These are phyloP conservation scores for Litsea cubeba DNA, from an alignment of 164 flowering plant species.

Conservation along the genomic window DNA sequence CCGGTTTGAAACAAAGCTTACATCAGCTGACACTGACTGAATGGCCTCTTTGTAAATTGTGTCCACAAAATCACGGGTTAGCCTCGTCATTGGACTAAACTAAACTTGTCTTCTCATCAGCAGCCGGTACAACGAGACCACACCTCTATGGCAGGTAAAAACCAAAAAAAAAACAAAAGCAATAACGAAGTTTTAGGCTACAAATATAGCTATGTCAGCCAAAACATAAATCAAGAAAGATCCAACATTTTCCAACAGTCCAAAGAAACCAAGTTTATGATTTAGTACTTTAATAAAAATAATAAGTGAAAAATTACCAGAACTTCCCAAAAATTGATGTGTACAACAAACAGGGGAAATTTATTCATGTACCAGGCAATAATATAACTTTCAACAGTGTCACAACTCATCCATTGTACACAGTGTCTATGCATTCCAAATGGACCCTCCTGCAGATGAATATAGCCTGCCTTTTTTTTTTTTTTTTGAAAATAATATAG, in stretches of 20 bases:
- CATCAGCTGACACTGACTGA: conserved; percentile 74
- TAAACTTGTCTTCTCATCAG: conserved; percentile 1
- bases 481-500: too few species aligned
- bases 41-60: conserved; percentile 43
- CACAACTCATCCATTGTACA: not conserved
- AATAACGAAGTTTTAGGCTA: not conserved
- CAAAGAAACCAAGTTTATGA: not conserved
- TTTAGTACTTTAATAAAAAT: too few species aligned
- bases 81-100: conserved; percentile 48
- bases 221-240: not conserved
- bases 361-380: not conserved
- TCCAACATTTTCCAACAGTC: not conserved
- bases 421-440: not conserved
- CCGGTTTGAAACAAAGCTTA: conserved; percentile 55
- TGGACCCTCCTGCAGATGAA: not conserved
- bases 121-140: not conserved
- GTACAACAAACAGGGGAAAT: not conserved
- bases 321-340: not conserved
- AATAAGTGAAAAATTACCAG: too few species aligned
- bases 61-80: conserved; percentile 58
- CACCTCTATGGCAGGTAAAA: not conserved
- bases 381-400: not conserved
- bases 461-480: not conserved
- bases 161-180: not conserved
- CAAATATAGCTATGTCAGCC: not conserved